A percentile compares a stretch with the other conserved stretches of the same genome.
phyloP scores from a whole-genome alignment of 164 flowering plant species.

The Kalanchoe fedtschenkoi region DNA sequence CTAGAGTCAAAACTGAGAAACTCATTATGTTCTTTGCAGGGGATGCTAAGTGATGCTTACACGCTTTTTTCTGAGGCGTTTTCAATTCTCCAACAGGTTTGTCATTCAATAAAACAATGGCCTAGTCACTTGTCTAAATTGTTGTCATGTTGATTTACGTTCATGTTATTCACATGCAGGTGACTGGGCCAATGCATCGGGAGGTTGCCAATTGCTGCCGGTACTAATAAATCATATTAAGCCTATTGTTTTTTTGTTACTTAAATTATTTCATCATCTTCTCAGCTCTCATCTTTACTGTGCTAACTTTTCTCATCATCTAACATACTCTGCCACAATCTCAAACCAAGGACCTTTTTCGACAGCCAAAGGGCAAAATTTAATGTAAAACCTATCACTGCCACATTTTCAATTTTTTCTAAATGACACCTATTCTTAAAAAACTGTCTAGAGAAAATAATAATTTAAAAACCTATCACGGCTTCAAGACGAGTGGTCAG shows the following conservation, averaged over 20 bases:
- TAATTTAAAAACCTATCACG: too few species aligned
- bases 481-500: too few species aligned
- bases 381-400: too few species aligned
- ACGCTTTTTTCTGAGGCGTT: constrained; percentile 87
- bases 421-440: too few species aligned
- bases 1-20: not conserved
- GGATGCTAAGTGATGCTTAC: constrained; percentile 93
- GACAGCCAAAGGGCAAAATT: too few species aligned
- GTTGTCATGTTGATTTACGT: not conserved
- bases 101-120: not conserved
- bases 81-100: constrained; percentile 89
- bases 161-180: constrained; percentile 31
- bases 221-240: constrained; percentile 24
- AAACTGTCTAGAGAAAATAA: too few species aligned
- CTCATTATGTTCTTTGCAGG: constrained; percentile 36
- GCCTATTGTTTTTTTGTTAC: not conserved
- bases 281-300: not conserved
- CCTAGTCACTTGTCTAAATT: not conserved
- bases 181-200: constrained; percentile 99
- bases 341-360: too few species aligned
- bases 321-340: too few species aligned
- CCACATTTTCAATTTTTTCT: too few species aligned
- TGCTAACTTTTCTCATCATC: too few species aligned
- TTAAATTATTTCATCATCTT: not conserved
- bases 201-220: constrained; percentile 97